Base-by-base conservation (phyloP, 352 stramenopile genomes). In the Thalassiosira tumida region DNA sequence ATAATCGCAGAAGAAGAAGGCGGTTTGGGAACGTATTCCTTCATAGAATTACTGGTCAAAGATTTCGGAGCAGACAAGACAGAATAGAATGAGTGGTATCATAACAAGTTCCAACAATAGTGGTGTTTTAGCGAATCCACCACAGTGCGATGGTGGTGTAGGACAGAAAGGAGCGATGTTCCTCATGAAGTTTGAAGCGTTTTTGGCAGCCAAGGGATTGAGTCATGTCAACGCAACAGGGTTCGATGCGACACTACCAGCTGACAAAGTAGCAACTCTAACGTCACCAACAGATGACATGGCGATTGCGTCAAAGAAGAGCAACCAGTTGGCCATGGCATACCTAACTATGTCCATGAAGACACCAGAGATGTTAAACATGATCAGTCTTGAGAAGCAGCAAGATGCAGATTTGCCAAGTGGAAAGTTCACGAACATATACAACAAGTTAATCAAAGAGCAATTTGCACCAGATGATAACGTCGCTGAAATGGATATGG, bases 331-430 rank as follows among this genome's bases (percentile, higher is more conserved):
- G 40, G 74, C 47, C 4, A 81, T 81, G 74, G 6, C 17, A n/a
- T 26, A 65, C 24, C 31, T 81, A 24, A 38, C 35, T 70, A 40
- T 70, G 14, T n/a, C 74, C 5, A 67, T 81, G 31, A 50, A 81
- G 29, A 24, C 14, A 1, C 2, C 31, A 13, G n/a, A 26, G 17
- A n/a, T 41, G 21, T 38, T 41, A 26, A 81, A 41, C 13, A 81
- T 65, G 41, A 26, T 81, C 2, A 70, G 15, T 6, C 29, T 24
- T 4, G 29, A 69, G 33, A 65, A 70, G 31, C 17, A 38, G 24
- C 14, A 31, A 38, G n/a, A 81, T 29, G 21, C 17, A 31, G 43
- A 67, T n/a, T 81, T 26, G 40, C 41, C 41, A 38, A 43, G 15
- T 41, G 47, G 73, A 40, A 81, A 81, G 40, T 50, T n/a, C 7